Evolutionary conservation across 1,284 basidiomycete species (phyloP).

Genomic region (Cutaneotrichosporon daszewskae): DNA sequence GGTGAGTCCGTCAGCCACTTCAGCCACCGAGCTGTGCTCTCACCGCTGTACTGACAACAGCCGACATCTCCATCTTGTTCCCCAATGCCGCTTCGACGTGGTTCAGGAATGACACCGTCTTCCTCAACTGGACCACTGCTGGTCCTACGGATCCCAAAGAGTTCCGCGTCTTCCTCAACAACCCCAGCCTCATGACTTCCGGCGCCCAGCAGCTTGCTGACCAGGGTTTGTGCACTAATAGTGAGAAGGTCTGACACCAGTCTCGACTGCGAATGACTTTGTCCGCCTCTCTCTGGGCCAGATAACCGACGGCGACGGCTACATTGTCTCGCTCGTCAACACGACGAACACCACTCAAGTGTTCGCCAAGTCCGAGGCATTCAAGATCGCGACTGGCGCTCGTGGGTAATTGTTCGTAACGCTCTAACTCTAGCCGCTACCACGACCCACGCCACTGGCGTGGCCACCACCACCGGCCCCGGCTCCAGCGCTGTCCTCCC

Average conservation of each 20-base stretch:
- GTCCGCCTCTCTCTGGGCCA: slow-evolving; percentile 28
- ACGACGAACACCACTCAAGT: slow-evolving; percentile 48
- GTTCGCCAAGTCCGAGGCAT: slow-evolving; percentile 49
- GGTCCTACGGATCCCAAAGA: slow-evolving; percentile 30
- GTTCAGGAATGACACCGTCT: slow-evolving; percentile 43
- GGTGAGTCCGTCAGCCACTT: slow-evolving; percentile 10
- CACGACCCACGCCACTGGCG: neutral
- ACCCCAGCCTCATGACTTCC: slow-evolving; percentile 18
- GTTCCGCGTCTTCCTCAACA: slow-evolving; percentile 36
- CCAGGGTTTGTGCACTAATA: slow-evolving; percentile 25
- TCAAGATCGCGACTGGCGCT: slow-evolving; percentile 43
- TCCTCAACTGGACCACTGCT: slow-evolving; percentile 39
- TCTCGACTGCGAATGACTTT: slow-evolving; percentile 27
- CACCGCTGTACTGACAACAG: slow-evolving; percentile 18
- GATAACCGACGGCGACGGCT: slow-evolving; percentile 32
- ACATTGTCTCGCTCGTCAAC: slow-evolving; percentile 52
- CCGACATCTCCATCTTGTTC: slow-evolving; percentile 32
- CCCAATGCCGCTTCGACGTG: slow-evolving; percentile 32
- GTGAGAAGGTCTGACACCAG: slow-evolving; percentile 20
- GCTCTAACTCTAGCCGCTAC: neutral
- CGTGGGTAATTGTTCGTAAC: slow-evolving; percentile 18
- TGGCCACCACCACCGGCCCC: neutral
- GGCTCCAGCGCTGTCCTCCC: neutral
- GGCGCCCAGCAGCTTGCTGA: slow-evolving; percentile 38
- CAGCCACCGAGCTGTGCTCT: no score